Base-by-base conservation (phyloP, 1,139 yeast genomes). In the Saccharomycopsis hybrid region DNA sequence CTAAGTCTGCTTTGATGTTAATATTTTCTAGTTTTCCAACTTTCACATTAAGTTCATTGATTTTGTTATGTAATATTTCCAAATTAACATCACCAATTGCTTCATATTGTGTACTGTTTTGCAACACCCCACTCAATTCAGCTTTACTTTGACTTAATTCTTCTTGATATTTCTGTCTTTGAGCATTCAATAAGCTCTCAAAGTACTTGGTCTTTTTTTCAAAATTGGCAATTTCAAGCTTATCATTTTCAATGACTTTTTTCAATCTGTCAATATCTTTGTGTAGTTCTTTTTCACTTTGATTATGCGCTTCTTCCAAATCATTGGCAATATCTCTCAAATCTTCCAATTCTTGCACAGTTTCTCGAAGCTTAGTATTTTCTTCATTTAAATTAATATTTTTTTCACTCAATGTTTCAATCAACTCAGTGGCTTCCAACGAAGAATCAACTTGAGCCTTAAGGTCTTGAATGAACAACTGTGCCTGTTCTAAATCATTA, bases 291-390 rank as follows among this genome's bases (percentile, higher is more conserved):
- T 60, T 58, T 56, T 82, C 88, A 1, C 80, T 70, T n/a, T 71
- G 73, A 0, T 63, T 54, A 54, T 80, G 85, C 46, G 70, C 70
- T 11, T 71, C 74, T 54, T 85, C 92, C n/a, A 86, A 66, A 55
- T 82, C 82, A 49, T 71, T 76, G 53, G 80, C 83, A 18, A 85
- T 64, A 43, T 74, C 78, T 53, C 76, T 79, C 27, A 85, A 62
- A 50, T 80, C 81, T 47, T 76, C 81, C 39, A 83, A 67, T 53
- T 85, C 89, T 3, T 69, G 69, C 1, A 83, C 67, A 0, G 77
- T 71, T 1, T 55, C 60, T 43, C 70, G 65, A 39, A 81, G 64
- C 18, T 61, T 62, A 1, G 60, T 59, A 13, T 79, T 66, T 47
- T 73, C 66, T 27, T 64, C 68, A 8, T 59, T 61, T 27, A 82